These are phyloP conservation scores for Calophaca sinica DNA, from an alignment of 306 rosid genomes.

Conservation along the genomic window DNA sequence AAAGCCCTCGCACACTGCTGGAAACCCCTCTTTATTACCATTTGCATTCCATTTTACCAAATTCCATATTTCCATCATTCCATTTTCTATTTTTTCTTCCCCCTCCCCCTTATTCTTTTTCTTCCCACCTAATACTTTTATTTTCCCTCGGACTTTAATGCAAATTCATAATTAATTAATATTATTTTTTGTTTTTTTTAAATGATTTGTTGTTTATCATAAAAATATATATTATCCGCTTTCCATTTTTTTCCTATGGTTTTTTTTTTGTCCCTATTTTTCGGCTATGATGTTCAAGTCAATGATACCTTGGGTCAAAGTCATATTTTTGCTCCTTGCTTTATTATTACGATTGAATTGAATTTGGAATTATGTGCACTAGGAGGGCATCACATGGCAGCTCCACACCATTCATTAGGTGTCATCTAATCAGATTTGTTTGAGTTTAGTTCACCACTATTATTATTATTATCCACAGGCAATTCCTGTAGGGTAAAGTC, in stretches of 20 bases:
- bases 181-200: neutral
- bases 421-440: neutral
- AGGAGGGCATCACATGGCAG: slow-evolving; percentile 1
- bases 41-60: slow-evolving; percentile 32
- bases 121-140: slow-evolving; percentile 34
- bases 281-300: slow-evolving; percentile 11
- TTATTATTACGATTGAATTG: neutral
- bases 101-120: neutral
- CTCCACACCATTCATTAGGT: slow-evolving; percentile 16
- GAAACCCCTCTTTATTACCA: slow-evolving; percentile 64
- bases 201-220: too few species aligned
- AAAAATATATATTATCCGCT: neutral
- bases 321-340: slow-evolving; percentile 14
- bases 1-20: slow-evolving; percentile 61
- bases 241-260: neutral
- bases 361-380: slow-evolving; percentile 15
- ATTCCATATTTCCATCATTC: slow-evolving; percentile 16
- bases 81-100: slow-evolving; percentile 21
- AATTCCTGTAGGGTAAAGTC: too few species aligned
- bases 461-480: too few species aligned
- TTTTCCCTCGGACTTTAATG: neutral
- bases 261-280: neutral
- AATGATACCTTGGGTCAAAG: slow-evolving; percentile 33
- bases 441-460: too few species aligned
- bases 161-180: slow-evolving; percentile 6